Evolutionary conservation across 192 early-diverging fungal species (phyloP).

Genomic region (Diversispora eburnea): DNA sequence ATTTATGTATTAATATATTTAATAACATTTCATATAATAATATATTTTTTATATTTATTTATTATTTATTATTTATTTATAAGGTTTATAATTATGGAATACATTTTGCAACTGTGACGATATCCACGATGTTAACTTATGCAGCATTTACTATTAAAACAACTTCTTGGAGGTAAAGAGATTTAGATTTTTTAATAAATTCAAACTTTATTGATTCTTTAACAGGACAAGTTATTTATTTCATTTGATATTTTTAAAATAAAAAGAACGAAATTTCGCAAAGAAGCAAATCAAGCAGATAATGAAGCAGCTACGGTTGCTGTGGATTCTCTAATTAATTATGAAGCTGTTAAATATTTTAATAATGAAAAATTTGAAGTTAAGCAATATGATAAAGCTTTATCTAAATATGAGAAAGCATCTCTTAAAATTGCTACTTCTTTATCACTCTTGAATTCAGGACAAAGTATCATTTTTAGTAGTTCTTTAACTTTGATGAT

Average conservation of each 20-base stretch:
- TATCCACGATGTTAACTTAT: constrained; percentile 72
- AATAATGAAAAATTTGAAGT: constrained; percentile 92
- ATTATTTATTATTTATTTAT: constrained; percentile 3
- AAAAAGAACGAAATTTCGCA: constrained; percentile 71
- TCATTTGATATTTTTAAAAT: background rate
- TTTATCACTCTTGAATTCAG: constrained; percentile 89
- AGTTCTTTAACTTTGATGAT: constrained; percentile 92
- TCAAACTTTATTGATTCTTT: no score
- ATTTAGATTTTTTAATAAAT: constrained; percentile 11
- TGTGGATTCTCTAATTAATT: constrained; percentile 95
- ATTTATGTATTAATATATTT: no score
- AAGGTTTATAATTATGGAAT: constrained; percentile 54
- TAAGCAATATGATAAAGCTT: constrained; percentile 81
- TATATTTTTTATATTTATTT: background rate
- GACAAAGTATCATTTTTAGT: constrained; percentile 93
- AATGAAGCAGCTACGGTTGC: constrained; percentile 91
- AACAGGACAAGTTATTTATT: background rate
- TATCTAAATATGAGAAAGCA: constrained; percentile 88
- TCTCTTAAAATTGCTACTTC: constrained; percentile 90
- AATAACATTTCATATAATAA: no score
- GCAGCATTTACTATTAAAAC: constrained; percentile 82
- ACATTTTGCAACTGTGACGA: constrained; percentile 52
- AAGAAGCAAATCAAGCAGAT: constrained; percentile 92
- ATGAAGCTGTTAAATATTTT: constrained; percentile 93
- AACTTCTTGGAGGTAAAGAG: constrained; percentile 74